Base-by-base conservation (phyloP, 1,139 yeast species). In the Spencermartinsiella ligniputridi region DNA sequence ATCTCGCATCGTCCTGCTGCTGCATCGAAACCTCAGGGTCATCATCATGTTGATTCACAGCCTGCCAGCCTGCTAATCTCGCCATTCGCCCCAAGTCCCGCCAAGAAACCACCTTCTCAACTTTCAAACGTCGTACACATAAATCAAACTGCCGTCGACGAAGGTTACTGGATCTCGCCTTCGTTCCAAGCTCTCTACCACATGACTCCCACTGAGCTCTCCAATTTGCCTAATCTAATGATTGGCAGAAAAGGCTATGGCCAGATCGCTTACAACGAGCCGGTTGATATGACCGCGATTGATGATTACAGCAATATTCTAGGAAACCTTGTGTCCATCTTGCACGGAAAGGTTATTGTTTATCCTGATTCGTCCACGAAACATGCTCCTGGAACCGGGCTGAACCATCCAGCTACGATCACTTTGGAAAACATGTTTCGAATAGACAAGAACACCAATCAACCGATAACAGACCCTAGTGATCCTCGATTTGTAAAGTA, bases 161-260 rank as follows among this genome's bases (percentile, higher is more conserved):
- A 72, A 29, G 89, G 81, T 1, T 89, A 89, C 62, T 89, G 96
- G 94, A 79, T 88, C 48, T 73, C 81, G 1, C 97, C 97, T 1
- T 65, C 85, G 0, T 68, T 86, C 12, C 70, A 70, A 1, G 79
- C 76, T 25, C 69, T 89, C 4, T 60, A 73, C 1, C 54, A 66
- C 8, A 60, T 79, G 53, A 60, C 84, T 0, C 55, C 65, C 3
- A 70, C 74, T 35, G 78, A 83, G 48, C 71, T 89, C 16, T 53
- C 78, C 0, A 68, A 69, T 20, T 80, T 89, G 13, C 76, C 81
- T 11, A 77, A 82, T 52, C 83, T 89, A 55, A 76, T 83, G 8
- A 75, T 85, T 51, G 97, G 97, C 1, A 78, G 96, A 50, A 74
- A 71, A 46, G 83, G 83, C 0, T 77, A 65, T 58, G 97, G 96